Evolutionary conservation across 139 green algal species (phyloP), one percentile per base, ranked within the genome.

Genomic region (Diplosphaera chodatii): DNA sequence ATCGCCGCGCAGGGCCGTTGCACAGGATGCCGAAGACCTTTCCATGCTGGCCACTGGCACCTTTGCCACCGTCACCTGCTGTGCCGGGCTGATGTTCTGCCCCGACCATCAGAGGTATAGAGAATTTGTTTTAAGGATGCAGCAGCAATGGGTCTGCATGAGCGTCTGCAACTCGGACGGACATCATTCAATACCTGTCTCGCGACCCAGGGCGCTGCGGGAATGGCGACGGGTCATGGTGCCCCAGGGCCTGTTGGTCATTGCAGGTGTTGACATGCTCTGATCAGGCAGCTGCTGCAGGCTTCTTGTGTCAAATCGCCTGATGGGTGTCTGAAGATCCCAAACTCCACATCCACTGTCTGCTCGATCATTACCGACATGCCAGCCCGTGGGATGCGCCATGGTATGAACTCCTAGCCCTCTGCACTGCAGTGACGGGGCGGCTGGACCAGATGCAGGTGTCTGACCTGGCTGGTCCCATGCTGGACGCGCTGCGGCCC

Each of bases 1-100:
- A n/a, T n/a, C n/a, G n/a, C n/a, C n/a, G n/a, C n/a, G 48, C 48
- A 59, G 48, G 48, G 8, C 48, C 4, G 41, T 67, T 31, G 65
- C 33, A n/a, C 64, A 64, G 1, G 72, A 77, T 25, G 72, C 64
- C 4, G 72, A 77, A 64, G 64, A 77, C 32, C 41, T 77, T 64
- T n/a, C 48, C 41, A 20, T 29, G 16, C 67, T 63, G 31, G 31
- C n/a, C 13, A 28, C 48, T 2, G 28, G 22, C 31, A 64, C 32
- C 65, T 67, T 77, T 23, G 64, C 72, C 5, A 64, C 48, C 0
- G 72, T 77, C 23, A 70, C 72, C 48, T 77, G 72, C 65, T 72
- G 40, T 1, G 40, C 66, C 15, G 70, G 68, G 16, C 40, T 64
- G 18, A 40, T 64, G 41, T 41, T 30, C 15, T 55, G 15, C 3